Evolutionary conservation across 1,284 basidiomycete species (phyloP).

Genomic region (Leccinum griseonigrum): DNA sequence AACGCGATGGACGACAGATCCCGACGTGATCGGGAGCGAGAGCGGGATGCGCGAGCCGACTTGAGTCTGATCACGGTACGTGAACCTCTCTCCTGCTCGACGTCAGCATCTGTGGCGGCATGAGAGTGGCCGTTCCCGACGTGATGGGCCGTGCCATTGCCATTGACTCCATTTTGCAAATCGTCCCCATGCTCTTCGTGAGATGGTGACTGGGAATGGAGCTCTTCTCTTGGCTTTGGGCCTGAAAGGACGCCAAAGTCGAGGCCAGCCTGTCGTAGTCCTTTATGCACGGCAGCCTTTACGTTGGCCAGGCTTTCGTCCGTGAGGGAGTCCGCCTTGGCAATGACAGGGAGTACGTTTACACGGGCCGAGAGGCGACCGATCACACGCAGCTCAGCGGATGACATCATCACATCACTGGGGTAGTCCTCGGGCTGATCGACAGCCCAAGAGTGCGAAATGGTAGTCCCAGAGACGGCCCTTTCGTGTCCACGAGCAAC

Average conservation of each 20-base stretch:
- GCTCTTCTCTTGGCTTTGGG: slow-evolving; percentile 25
- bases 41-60: slow-evolving; percentile 46
- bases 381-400: slow-evolving; percentile 75
- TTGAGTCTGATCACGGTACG: slow-evolving; percentile 71
- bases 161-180: slow-evolving; percentile 16
- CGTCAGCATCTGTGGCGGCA: slow-evolving; percentile 35
- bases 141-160: slow-evolving; percentile 25
- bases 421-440: slow-evolving; percentile 46
- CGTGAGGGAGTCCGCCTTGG: slow-evolving; percentile 74
- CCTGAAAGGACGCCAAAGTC: slow-evolving; percentile 73
- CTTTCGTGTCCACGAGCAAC: slow-evolving; percentile 47
- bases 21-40: slow-evolving; percentile 69
- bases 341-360: slow-evolving; percentile 77
- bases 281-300: slow-evolving; percentile 64
- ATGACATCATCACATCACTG: slow-evolving; percentile 58
- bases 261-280: slow-evolving; percentile 60
- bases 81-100: slow-evolving; percentile 51
- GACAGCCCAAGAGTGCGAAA: slow-evolving; percentile 43
- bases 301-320: slow-evolving; percentile 64
- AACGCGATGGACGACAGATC: slow-evolving; percentile 54
- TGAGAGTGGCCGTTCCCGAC: slow-evolving; percentile 29
- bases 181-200: slow-evolving; percentile 25
- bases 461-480: slow-evolving; percentile 58
- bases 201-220: slow-evolving; percentile 10
- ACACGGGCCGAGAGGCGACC: slow-evolving; percentile 64